Conservation (phyloP, 2,329 filamentous ascomycete species). For the Fusarium nelsonii region DNA sequence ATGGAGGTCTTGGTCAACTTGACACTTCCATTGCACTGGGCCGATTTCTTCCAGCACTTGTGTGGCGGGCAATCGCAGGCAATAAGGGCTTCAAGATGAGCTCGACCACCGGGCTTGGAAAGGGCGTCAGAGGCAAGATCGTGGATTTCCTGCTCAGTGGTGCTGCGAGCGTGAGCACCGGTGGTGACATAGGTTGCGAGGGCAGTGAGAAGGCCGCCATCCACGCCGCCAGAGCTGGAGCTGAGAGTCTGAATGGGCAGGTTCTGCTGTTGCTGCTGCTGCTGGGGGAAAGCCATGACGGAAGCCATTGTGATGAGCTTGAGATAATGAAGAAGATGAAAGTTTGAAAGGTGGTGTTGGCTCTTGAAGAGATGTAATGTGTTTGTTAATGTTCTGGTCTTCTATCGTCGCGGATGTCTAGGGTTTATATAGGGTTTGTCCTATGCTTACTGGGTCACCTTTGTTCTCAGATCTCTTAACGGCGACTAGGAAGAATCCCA, state of each 20-base stretch:
- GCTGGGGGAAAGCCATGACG: background rate
- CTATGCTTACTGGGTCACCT: too few species aligned
- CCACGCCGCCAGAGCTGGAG: background rate
- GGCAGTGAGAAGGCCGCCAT: background rate
- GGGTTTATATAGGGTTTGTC: background rate
- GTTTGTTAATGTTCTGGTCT: background rate
- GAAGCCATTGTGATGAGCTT: background rate
- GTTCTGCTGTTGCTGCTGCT: slow-evolving; percentile 4
- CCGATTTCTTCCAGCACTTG: slow-evolving; percentile 5
- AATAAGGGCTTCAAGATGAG: background rate
- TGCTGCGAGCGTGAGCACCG: background rate
- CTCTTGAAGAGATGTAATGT: background rate
- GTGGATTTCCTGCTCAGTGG: slow-evolving; percentile 1
- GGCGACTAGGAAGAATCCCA: too few species aligned
- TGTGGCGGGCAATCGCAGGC: background rate
- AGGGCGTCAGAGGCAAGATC: background rate
- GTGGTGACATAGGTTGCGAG: background rate
- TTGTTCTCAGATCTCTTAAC: too few species aligned
- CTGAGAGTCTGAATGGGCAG: background rate
- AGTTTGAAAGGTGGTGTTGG: too few species aligned
- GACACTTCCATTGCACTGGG: background rate
- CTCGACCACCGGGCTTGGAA: background rate
- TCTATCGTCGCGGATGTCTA: background rate
- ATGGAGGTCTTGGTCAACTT: background rate
- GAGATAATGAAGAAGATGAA: too few species aligned